A percentile compares a stretch with the other conserved stretches of the same genome.
These are phyloP conservation scores for Brassica juncea DNA, from an alignment of 345 rosid species.

Conservation along the genomic window DNA sequence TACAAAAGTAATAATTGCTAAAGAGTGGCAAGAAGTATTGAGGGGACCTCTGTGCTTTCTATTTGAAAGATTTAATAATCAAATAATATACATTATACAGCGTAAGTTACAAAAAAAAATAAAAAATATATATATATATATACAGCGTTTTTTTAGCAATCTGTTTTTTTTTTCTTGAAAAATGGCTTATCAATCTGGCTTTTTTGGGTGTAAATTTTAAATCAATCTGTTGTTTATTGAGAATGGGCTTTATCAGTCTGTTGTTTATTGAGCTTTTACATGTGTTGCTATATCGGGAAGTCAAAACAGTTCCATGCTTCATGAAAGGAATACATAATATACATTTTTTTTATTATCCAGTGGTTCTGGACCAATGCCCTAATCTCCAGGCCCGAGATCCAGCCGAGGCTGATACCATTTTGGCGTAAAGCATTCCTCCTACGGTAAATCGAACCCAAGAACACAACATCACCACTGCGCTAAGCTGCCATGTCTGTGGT, in stretches of 20 bases:
- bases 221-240: too few relatives aligned
- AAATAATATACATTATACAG: background rate
- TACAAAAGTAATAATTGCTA: background rate
- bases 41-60: slow-evolving; percentile 35
- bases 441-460: too few relatives aligned
- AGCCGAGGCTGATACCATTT: too few relatives aligned
- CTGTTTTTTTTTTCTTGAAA: background rate
- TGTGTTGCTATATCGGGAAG: slow-evolving; percentile 30
- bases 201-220: too few relatives aligned
- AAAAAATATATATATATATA: background rate
- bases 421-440: too few relatives aligned
- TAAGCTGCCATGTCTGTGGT: too few relatives aligned
- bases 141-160: background rate
- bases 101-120: too few relatives aligned
- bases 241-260: background rate
- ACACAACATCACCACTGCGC: too few relatives aligned
- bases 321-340: background rate
- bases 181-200: too few relatives aligned
- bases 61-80: slow-evolving; percentile 19
- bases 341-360: too few relatives aligned
- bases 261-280: slow-evolving; percentile 19
- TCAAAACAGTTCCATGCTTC: slow-evolving; percentile 13
- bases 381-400: too few relatives aligned
- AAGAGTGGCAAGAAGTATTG: slow-evolving; percentile 13
- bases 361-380: too few relatives aligned